A percentile compares a stretch with the other conserved stretches of the same genome.
Evolutionary conservation across 2,329 filamentous ascomycete species (phyloP).

Genomic region (Cercospora sp.): DNA sequence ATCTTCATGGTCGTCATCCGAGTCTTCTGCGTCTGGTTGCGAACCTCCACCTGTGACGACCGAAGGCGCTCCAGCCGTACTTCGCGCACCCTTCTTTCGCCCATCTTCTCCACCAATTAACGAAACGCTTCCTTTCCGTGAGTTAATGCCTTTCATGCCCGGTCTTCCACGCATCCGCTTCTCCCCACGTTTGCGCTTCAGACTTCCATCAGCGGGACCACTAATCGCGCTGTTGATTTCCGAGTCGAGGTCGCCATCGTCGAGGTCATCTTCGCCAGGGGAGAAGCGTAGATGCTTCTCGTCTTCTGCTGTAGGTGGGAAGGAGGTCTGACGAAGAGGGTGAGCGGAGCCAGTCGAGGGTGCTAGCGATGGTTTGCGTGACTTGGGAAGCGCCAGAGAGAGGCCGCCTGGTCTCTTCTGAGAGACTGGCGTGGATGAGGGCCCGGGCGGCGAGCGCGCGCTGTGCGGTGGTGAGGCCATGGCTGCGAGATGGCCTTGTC

Average conservation of each 20-base stretch:
- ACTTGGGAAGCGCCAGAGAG: slow-evolving; percentile 58
- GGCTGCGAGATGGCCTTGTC: slow-evolving; percentile 6
- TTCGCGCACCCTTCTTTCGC: slow-evolving; percentile 23
- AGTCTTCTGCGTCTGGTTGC: slow-evolving; percentile 43
- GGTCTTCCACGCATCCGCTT: slow-evolving; percentile 32
- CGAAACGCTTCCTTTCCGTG: slow-evolving; percentile 28
- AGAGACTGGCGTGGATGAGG: slow-evolving; percentile 41
- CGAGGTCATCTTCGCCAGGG: slow-evolving; percentile 34
- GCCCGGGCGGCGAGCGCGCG: slow-evolving; percentile 31
- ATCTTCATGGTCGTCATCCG: slow-evolving; percentile 54
- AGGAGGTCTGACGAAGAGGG: slow-evolving; percentile 77
- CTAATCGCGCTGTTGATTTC: slow-evolving; percentile 39
- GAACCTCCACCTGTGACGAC: slow-evolving; percentile 31
- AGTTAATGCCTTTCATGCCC: slow-evolving; percentile 20
- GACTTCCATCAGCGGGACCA: slow-evolving; percentile 43
- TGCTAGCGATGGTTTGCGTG: slow-evolving; percentile 69
- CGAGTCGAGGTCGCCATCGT: slow-evolving; percentile 39
- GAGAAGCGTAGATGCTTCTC: slow-evolving; percentile 30
- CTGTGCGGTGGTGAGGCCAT: slow-evolving; percentile 32
- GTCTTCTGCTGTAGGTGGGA: slow-evolving; percentile 57
- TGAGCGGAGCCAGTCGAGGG: slow-evolving; percentile 58
- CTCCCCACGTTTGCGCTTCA: slow-evolving; percentile 36
- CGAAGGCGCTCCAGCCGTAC: slow-evolving; percentile 36
- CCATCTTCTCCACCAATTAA: slow-evolving; percentile 40
- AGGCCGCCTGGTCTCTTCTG: slow-evolving; percentile 62